These are phyloP conservation scores for Cordyceps cicadae DNA, from an alignment of 2,329 filamentous ascomycete species.

Conservation along the genomic window DNA sequence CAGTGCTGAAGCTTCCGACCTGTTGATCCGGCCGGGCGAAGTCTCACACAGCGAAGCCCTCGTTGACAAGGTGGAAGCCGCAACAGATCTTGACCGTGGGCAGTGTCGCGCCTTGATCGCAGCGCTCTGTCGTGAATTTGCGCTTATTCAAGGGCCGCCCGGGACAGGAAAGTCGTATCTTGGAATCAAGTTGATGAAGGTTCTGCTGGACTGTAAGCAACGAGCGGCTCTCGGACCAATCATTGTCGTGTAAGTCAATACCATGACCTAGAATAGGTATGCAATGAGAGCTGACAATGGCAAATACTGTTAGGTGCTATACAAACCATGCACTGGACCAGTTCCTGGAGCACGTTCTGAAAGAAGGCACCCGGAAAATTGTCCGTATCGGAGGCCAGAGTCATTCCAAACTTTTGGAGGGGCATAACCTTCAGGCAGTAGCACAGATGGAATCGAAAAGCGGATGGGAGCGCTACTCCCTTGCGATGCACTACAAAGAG, in stretches of 20 bases:
- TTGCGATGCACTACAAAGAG: not conserved
- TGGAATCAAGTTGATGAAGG: conserved; percentile 48
- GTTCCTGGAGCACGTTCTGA: conserved; percentile 48
- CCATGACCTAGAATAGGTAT: too few relatives aligned
- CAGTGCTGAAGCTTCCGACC: not conserved
- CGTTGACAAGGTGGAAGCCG: not conserved
- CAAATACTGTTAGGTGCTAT: conserved; percentile 20
- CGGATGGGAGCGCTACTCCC: not conserved
- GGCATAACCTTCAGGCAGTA: conserved; percentile 1
- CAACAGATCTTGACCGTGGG: conserved; percentile 42
- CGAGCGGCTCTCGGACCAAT: conserved; percentile 37
- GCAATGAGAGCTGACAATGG: too few relatives aligned
- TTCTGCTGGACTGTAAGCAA: conserved; percentile 37
- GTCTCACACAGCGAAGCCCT: not conserved
- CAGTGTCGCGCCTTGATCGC: conserved; percentile 44
- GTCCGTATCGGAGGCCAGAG: conserved; percentile 46
- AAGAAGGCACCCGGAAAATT: conserved; percentile 37
- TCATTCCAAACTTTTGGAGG: not conserved
- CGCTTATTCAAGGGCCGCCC: conserved; percentile 60
- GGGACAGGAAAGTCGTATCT: conserved; percentile 60
- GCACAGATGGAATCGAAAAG: not conserved
- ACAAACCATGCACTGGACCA: conserved; percentile 41
- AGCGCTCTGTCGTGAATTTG: conserved; percentile 44
- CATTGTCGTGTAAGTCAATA: conserved; percentile 21
- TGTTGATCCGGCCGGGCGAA: not conserved